These are phyloP conservation scores for Syzygium aromaticum DNA, from an alignment of 345 rosid genomes.

Conservation along the genomic window DNA sequence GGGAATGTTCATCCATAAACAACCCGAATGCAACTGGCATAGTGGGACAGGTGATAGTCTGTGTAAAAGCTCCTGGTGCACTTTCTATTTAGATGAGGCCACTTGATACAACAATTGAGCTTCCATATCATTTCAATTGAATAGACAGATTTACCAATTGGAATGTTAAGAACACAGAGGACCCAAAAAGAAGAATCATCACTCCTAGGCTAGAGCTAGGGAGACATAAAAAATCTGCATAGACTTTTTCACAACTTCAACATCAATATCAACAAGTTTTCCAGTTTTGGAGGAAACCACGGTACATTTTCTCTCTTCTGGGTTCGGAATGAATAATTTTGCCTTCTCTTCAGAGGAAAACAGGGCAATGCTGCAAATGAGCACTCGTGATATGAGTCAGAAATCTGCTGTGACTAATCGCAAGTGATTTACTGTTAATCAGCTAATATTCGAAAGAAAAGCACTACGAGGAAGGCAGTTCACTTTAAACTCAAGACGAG, in stretches of 20 bases:
- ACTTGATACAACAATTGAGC: not conserved
- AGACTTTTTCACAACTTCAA: slow-evolving; percentile 46
- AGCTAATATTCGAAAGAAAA: not conserved
- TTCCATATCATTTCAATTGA: not conserved
- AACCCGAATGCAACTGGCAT: not conserved
- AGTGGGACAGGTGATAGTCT: not conserved
- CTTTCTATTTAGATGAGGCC: not conserved
- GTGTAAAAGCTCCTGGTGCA: not conserved
- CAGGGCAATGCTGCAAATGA: slow-evolving; percentile 61
- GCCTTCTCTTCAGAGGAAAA: slow-evolving; percentile 72
- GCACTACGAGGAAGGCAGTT: not conserved
- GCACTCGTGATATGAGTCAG: not conserved
- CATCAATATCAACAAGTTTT: slow-evolving; percentile 48
- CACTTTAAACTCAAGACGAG: not conserved
- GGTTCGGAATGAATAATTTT: slow-evolving; percentile 52
- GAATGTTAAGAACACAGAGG: not conserved
- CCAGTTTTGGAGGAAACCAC: slow-evolving; percentile 64
- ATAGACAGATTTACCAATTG: not conserved
- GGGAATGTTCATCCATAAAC: not conserved
- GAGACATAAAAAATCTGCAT: slow-evolving; percentile 54
- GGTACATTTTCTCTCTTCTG: slow-evolving; percentile 58
- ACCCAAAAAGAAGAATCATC: not conserved
- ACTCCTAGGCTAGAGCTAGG: slow-evolving; percentile 56
- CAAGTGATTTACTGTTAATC: not conserved
- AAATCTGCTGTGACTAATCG: not conserved